Evolutionary conservation across 108 stramenopile species (phyloP), one percentile per base, ranked within the genome.

Genomic region (Cyclostephanos tholiformis): DNA sequence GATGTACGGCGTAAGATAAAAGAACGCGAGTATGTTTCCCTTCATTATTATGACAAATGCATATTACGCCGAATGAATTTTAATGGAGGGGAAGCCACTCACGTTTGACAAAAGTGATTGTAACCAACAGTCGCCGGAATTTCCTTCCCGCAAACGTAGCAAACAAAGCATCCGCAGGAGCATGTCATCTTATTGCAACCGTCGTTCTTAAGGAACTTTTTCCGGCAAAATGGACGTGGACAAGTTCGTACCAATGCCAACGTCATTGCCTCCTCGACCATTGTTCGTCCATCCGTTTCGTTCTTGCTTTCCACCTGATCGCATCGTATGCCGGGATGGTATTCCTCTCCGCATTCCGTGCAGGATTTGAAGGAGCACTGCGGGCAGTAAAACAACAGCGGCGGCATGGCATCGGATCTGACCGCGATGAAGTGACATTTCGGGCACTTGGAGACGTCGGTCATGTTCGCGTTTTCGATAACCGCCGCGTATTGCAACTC

Each of bases 151-250:
- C 96, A 97, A 13, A 95, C 60, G 74, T 97, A 95, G 67, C 96
- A 97, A 30, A 85, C 74, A 25, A 71, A 69, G 4, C 67, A 65
- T 27, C 92, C 90, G 67, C 96, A 97, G 36, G 84, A 71, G 70
- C 94, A 92, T 19, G 85, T 91, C 86, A 97, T 95, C 68, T 94
- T 93, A 80, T 92, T 93, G 78, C 96, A 92, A 2, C 91, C 94
- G 52, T 84, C 81, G 9, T 25, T 59, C 53, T 93, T 96, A 43
- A 89, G 64, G 66, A 95, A 91, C 52, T 80, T 71, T 67, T 90
- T 86, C 19, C 82, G 74, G 69, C 96, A 97, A 17, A 74, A 65
- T 27, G 71, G 69, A 30, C 80, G 70, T 11, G 94, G 95, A 68
- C 97, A 97, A 6, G 49, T 72, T 8, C 97, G 80, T 44, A 97